Base-by-base conservation (phyloP, 2,329 filamentous ascomycete species). In the Rhexocercosporidium sp. region DNA sequence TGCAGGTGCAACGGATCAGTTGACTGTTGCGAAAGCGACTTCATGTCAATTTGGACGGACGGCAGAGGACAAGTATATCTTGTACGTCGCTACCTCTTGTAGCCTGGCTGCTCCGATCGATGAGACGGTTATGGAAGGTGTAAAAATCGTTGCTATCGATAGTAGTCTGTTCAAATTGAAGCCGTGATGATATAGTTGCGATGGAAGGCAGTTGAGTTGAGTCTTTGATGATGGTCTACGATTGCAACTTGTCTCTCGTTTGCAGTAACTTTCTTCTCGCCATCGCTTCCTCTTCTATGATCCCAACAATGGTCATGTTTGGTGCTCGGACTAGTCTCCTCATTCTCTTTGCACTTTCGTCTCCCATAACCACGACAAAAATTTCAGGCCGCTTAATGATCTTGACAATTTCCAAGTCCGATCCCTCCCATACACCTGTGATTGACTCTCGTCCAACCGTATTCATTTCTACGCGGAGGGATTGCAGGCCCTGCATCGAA, bases 41-140 rank as follows among this genome's bases (percentile, higher is more conserved):
- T 68, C 69, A 1, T 70, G 69, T 47, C 56, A 66, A 31, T 73
- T 73, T 60, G 71, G 67, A 25, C 66, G 68, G 27, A 62, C 18
- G 12, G 25, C 54, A n/a, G 59, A 47, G 3, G 62, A 70, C 59
- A 57, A 64, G 25, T 12, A 72, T 63, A 41, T 71, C 27, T 54
- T 73, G 20, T 73, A 72, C 59, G 57, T 71, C 25, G 69, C 69
- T 11, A 73, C 71, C 5, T 65, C 46, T 54, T 70, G 71, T 39
- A 67, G 59, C 7, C 22, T 72, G 12, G 65, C 53, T 6, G 59
- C 46, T 46, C 70, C 71, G 27, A 57, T 72, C 22, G 66, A 70
- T 49, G 71, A 67, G 8, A 66, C 59, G n/a, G 59, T 62, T 9
- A 49, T 69, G 14, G 70, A 71, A 49, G 70, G 69, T 16, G 71